phyloP scores from a whole-genome alignment of 1,284 basidiomycete genomes.

The Pseudozyma flocculosa region DNA sequence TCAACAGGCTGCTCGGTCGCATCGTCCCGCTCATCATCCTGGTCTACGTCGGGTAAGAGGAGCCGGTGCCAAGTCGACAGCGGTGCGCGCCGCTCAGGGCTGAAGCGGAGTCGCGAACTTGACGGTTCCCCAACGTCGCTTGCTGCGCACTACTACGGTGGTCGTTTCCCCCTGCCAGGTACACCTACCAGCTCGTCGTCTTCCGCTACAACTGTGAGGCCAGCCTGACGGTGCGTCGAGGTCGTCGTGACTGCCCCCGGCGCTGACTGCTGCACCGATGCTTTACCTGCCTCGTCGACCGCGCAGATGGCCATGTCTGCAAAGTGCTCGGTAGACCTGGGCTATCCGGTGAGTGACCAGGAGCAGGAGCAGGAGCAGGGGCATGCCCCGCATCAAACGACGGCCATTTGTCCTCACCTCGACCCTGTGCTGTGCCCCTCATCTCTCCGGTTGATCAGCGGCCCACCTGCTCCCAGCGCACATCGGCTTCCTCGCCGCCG shows the following conservation, averaged over 20 bases:
- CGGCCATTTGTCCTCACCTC: too few relatives aligned
- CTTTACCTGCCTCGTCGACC: too few relatives aligned
- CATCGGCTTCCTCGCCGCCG: constrained; percentile 11
- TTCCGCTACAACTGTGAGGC: constrained; percentile 8
- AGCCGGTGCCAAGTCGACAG: not conserved
- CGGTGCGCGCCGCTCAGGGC: not conserved
- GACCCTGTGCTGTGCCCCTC: not conserved
- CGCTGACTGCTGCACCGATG: too few relatives aligned
- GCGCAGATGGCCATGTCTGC: constrained; percentile 7
- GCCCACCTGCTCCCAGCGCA: constrained; percentile 17
- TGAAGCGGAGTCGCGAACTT: too few relatives aligned
- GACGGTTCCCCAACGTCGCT: too few relatives aligned
- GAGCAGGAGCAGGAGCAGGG: too few relatives aligned
- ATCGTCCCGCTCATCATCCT: constrained; percentile 32
- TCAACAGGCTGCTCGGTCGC: constrained; percentile 23
- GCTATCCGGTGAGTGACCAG: too few relatives aligned
- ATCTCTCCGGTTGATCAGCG: not conserved
- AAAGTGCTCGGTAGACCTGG: constrained; percentile 1
- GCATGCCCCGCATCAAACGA: too few relatives aligned
- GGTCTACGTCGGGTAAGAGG: constrained; percentile 10
- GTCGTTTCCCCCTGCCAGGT: not conserved
- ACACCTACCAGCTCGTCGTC: constrained; percentile 21
- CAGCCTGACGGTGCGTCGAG: too few relatives aligned
- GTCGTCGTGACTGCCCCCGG: too few relatives aligned
- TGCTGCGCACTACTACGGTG: too few relatives aligned